Percentiles rank a stretch among this genome's conserved stretches.
phyloP scores from a whole-genome alignment of 768 basidiomycete species.

The Rhizopogon rudus region DNA sequence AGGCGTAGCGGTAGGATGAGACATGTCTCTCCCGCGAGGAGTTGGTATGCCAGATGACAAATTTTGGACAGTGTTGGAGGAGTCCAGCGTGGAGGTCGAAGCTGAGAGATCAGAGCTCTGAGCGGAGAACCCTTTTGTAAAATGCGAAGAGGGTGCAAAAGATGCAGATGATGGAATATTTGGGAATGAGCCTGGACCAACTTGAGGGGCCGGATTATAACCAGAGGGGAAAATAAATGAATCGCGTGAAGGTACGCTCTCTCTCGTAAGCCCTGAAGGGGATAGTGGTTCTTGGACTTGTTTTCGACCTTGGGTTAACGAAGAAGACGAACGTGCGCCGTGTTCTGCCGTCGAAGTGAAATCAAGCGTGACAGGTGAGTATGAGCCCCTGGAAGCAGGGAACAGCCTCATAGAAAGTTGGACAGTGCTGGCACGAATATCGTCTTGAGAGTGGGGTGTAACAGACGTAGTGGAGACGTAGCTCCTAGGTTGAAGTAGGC shows the following conservation, averaged over 20 bases:
- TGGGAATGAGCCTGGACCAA: not conserved
- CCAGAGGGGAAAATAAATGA: slow-evolving; percentile 36
- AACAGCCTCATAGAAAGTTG: slow-evolving; percentile 53
- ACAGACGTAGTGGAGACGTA: slow-evolving; percentile 28
- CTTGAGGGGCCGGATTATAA: slow-evolving; percentile 12
- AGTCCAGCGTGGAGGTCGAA: slow-evolving; percentile 25
- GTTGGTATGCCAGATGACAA: slow-evolving; percentile 5
- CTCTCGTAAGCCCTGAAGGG: not conserved
- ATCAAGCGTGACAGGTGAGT: not conserved
- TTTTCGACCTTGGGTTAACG: not conserved
- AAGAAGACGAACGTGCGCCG: not conserved
- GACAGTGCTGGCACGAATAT: slow-evolving; percentile 64
- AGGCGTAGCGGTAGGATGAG: slow-evolving; percentile 14
- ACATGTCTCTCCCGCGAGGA: slow-evolving; percentile 19
- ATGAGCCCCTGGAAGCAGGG: slow-evolving; percentile 17
- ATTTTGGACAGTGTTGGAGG: slow-evolving; percentile 9
- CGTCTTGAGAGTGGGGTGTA: slow-evolving; percentile 50
- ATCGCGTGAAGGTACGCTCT: slow-evolving; percentile 17
- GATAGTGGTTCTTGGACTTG: not conserved
- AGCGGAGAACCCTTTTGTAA: slow-evolving; percentile 17
- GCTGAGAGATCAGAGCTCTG: slow-evolving; percentile 18
- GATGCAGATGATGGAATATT: slow-evolving; percentile 16
- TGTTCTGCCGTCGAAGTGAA: not conserved
- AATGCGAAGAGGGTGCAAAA: slow-evolving; percentile 15
- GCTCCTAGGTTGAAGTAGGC: slow-evolving; percentile 53